A percentile compares a stretch with the other conserved stretches of the same genome.
phyloP scores from a whole-genome alignment of 192 early-diverging fungal genomes.

The Geosiphon pyriformis region DNA sequence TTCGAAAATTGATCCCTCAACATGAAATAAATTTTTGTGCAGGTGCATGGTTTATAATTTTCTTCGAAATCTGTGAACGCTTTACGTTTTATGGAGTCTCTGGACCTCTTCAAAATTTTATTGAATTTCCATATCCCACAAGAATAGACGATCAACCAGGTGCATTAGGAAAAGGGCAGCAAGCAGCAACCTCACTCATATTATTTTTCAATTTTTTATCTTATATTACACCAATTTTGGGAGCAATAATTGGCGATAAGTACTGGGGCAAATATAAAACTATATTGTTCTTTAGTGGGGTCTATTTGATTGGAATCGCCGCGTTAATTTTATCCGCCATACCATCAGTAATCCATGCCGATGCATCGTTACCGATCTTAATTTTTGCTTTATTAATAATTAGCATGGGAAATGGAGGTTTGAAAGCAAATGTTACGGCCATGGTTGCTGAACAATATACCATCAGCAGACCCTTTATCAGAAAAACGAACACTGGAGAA shows the following conservation, averaged over 20 bases:
- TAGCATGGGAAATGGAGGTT: conserved; percentile 69
- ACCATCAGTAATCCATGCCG: conserved; percentile 45
- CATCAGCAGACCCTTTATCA: conserved; percentile 51
- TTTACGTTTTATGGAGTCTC: conserved; percentile 59
- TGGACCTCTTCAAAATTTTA: conserved; percentile 53
- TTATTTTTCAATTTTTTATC: conserved; percentile 55
- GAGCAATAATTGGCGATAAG: conserved; percentile 64
- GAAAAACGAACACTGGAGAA: conserved; percentile 42
- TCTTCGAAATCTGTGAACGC: conserved; percentile 55
- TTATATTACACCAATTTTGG: conserved; percentile 50
- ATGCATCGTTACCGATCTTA: conserved; percentile 58
- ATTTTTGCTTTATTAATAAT: conserved; percentile 64
- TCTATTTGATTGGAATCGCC: conserved; percentile 62
- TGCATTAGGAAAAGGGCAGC: conserved; percentile 46
- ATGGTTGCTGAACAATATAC: conserved; percentile 71
- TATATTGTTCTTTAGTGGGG: conserved; percentile 52
- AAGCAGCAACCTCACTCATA: conserved; percentile 50
- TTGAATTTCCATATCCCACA: conserved; percentile 38
- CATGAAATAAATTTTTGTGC: neutral
- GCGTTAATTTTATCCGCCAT: conserved; percentile 59
- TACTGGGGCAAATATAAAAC: conserved; percentile 71
- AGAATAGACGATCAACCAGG: conserved; percentile 39
- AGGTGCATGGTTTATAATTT: conserved; percentile 47
- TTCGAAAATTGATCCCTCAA: neutral
- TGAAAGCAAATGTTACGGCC: conserved; percentile 75